These are phyloP conservation scores for Kuraishia borneana DNA, from an alignment of 805 yeast genomes.

Conservation along the genomic window DNA sequence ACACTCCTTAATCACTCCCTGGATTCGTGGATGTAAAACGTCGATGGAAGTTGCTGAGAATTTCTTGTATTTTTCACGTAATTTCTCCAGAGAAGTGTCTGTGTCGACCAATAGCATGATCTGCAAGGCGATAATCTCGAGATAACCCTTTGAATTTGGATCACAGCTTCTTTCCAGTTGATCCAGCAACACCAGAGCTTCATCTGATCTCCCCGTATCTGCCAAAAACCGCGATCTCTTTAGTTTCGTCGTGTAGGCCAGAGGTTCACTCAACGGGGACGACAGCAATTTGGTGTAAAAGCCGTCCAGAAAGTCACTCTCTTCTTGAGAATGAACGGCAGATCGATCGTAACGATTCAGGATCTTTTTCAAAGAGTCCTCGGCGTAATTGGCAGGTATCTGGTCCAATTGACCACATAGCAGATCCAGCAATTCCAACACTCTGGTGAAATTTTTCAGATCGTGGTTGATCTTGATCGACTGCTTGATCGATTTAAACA, in stretches of 20 bases:
- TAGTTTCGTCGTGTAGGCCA: not conserved
- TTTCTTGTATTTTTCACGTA: slow-evolving; percentile 37
- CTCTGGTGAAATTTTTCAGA: slow-evolving; percentile 6
- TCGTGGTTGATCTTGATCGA: slow-evolving; percentile 16
- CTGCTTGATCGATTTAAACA: slow-evolving; percentile 22
- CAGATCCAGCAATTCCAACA: slow-evolving; percentile 7
- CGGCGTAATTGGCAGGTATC: slow-evolving; percentile 13
- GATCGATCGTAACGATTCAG: slow-evolving; percentile 15
- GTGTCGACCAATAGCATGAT: slow-evolving; percentile 6
- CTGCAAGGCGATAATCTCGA: slow-evolving; percentile 49
- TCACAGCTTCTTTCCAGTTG: not conserved
- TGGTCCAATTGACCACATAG: slow-evolving; percentile 10
- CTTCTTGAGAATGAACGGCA: slow-evolving; percentile 2
- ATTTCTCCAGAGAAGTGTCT: slow-evolving; percentile 16
- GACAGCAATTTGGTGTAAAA: slow-evolving; percentile 11
- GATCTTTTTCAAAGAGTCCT: slow-evolving; percentile 18
- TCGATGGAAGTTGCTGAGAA: slow-evolving; percentile 42
- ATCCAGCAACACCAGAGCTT: not conserved
- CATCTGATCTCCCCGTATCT: not conserved
- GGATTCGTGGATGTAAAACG: slow-evolving; percentile 64
- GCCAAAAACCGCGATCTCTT: not conserved
- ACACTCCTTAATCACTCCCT: slow-evolving; percentile 68
- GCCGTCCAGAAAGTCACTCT: slow-evolving; percentile 9
- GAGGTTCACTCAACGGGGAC: not conserved
- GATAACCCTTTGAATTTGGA: not conserved